Evolutionary conservation across 1,284 basidiomycete species (phyloP).

Genomic region (Leccinum brunneo-olivaceum): DNA sequence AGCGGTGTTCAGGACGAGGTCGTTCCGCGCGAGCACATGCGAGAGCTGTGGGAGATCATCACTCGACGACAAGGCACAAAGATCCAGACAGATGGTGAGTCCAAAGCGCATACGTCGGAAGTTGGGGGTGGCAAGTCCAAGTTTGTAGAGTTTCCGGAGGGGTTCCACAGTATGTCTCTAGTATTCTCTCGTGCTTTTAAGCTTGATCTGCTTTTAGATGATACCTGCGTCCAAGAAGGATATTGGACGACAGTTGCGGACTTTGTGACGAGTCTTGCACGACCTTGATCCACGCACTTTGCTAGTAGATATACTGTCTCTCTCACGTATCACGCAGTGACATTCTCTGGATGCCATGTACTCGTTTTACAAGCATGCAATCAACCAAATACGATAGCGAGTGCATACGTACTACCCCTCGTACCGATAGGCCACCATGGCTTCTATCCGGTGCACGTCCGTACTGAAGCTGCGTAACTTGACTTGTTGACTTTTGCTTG

Average conservation of each 20-base stretch:
- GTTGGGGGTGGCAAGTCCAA: slow-evolving; percentile 42
- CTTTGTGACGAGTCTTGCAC: slow-evolving; percentile 41
- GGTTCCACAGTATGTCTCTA: slow-evolving; percentile 59
- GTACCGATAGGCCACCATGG: slow-evolving; percentile 81
- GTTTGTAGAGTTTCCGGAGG: slow-evolving; percentile 58
- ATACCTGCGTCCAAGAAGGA: slow-evolving; percentile 60
- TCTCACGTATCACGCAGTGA: slow-evolving; percentile 5
- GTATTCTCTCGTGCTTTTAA: not conserved
- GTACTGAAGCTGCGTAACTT: slow-evolving; percentile 87
- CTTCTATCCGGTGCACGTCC: slow-evolving; percentile 85
- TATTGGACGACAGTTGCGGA: slow-evolving; percentile 60
- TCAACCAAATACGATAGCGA: not conserved
- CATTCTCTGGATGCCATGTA: not conserved
- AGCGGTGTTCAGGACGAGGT: slow-evolving; percentile 79
- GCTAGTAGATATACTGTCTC: too few relatives aligned
- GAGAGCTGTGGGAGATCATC: slow-evolving; percentile 60
- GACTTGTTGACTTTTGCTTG: slow-evolving; percentile 94
- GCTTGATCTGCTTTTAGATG: slow-evolving; percentile 37
- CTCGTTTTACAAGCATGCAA: not conserved
- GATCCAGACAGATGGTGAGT: slow-evolving; percentile 23
- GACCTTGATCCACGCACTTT: slow-evolving; percentile 7
- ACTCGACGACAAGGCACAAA: slow-evolving; percentile 38
- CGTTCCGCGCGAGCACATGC: slow-evolving; percentile 84
- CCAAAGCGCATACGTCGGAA: slow-evolving; percentile 30
- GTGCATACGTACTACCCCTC: slow-evolving; percentile 37